A percentile compares a stretch with the other conserved stretches of the same genome.
These are phyloP conservation scores for Ilyonectria destructans DNA, from an alignment of 2,329 filamentous ascomycete genomes.

Conservation along the genomic window DNA sequence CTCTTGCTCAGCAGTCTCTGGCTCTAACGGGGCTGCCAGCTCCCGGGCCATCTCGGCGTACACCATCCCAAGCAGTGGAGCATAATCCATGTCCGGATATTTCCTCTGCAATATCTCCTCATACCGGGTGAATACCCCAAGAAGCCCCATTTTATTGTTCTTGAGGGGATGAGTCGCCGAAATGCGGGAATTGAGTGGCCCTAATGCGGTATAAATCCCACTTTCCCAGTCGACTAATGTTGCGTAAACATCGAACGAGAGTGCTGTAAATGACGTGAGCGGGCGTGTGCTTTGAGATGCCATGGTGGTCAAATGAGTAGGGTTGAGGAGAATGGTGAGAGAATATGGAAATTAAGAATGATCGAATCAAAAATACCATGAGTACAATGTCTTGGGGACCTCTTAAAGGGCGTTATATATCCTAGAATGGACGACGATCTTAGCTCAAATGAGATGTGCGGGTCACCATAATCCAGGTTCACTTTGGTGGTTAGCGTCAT, in stretches of 20 bases:
- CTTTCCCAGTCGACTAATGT: conserved; percentile 85
- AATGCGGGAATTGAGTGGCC: conserved; percentile 59
- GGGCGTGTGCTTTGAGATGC: not conserved
- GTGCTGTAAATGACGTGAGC: conserved; percentile 41
- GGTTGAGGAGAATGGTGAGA: not conserved
- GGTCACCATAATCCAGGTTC: not conserved
- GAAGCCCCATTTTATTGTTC: conserved; percentile 51
- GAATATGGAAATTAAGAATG: not conserved
- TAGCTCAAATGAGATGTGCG: not conserved
- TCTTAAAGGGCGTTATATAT: too few species aligned
- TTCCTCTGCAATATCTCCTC: conserved; percentile 67
- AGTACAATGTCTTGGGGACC: too few species aligned
- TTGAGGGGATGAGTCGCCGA: conserved; percentile 7
- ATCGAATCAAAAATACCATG: too few species aligned
- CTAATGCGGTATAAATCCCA: conserved; percentile 71
- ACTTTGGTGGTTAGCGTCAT: not conserved
- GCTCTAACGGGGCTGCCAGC: conserved; percentile 54
- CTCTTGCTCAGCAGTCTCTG: conserved; percentile 48
- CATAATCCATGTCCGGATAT: conserved; percentile 72
- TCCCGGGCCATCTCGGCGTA: conserved; percentile 63
- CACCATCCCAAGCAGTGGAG: conserved; percentile 67
- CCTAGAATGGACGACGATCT: not conserved
- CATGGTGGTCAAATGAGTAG: not conserved
- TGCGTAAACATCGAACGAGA: conserved; percentile 85
- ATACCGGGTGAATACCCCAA: conserved; percentile 59